phyloP scores from a whole-genome alignment of 352 stramenopile species.

The Pelagophyceae sp. region DNA sequence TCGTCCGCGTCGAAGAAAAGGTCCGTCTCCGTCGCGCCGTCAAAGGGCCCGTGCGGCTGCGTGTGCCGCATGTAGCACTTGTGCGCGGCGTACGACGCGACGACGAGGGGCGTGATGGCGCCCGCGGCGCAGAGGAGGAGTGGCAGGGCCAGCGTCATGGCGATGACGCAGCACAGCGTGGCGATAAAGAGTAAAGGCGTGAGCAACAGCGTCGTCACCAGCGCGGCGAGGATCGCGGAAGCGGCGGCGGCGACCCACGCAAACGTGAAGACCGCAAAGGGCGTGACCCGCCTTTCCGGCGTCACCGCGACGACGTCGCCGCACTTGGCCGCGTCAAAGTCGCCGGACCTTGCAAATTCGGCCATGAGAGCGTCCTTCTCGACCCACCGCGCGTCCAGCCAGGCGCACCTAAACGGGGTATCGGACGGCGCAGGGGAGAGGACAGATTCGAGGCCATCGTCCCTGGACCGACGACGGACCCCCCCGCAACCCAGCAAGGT shows the following conservation, averaged over 20 bases:
- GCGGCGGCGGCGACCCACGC: not conserved
- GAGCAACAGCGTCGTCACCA: not conserved
- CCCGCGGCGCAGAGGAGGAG: not conserved
- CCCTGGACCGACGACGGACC: no score
- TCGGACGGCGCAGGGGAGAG: no score
- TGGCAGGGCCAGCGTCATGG: not conserved
- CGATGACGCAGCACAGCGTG: not conserved
- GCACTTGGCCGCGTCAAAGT: not conserved
- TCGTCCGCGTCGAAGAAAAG: not conserved
- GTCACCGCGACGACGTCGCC: not conserved
- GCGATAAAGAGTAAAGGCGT: not conserved
- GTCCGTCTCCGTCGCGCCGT: not conserved
- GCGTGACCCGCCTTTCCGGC: not conserved
- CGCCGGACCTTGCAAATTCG: not conserved
- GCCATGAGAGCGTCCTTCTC: not conserved
- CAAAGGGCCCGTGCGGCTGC: no score
- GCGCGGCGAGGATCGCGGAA: not conserved
- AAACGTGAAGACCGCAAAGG: not conserved
- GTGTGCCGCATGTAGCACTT: not conserved
- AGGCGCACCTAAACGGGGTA: no score
- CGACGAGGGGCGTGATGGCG: not conserved
- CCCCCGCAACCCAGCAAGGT: no score
- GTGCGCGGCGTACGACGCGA: not conserved
- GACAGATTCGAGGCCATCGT: no score
- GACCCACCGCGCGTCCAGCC: slow-evolving; percentile 7